Evolutionary conservation across 495 filamentous ascomycete species (phyloP).

Genomic region (Xylaria longipes): DNA sequence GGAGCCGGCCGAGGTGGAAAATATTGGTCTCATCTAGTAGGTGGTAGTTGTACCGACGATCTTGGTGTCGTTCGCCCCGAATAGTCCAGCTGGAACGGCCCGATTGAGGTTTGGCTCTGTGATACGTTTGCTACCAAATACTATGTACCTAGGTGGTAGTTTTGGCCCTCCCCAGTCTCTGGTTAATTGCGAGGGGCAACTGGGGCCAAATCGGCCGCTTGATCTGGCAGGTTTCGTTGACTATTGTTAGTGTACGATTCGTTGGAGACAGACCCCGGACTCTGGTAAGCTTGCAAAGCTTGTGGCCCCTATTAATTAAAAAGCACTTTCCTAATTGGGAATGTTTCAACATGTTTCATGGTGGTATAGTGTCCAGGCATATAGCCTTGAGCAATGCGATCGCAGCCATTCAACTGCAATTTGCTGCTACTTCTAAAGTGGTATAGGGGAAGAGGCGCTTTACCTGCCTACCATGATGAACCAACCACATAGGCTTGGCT

Average conservation of each 20-base stretch:
- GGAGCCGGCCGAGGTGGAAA: neutral
- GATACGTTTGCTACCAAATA: neutral
- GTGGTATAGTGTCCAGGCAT: neutral
- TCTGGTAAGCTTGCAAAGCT: neutral
- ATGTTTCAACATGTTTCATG: slow-evolving; percentile 25
- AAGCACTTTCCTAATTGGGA: slow-evolving; percentile 14
- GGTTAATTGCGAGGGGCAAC: slow-evolving; percentile 23
- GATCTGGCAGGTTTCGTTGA: slow-evolving; percentile 19
- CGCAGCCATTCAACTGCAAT: neutral
- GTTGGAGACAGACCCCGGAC: slow-evolving; percentile 1
- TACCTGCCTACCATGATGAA: neutral
- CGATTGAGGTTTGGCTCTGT: slow-evolving; percentile 11
- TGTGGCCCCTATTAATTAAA: neutral
- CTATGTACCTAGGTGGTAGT: neutral
- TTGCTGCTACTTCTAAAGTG: neutral
- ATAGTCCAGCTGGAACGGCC: slow-evolving; percentile 13
- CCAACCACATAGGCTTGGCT: neutral
- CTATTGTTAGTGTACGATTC: slow-evolving; percentile 6
- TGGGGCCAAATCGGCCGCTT: slow-evolving; percentile 16
- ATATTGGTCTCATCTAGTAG: neutral
- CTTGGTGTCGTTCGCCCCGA: neutral
- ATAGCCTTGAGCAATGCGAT: neutral
- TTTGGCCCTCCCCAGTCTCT: neutral
- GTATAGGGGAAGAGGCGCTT: neutral
- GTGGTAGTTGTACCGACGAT: neutral